Evolutionary conservation across 768 basidiomycete species (phyloP).

Genomic region (Tulasnella calospora): DNA sequence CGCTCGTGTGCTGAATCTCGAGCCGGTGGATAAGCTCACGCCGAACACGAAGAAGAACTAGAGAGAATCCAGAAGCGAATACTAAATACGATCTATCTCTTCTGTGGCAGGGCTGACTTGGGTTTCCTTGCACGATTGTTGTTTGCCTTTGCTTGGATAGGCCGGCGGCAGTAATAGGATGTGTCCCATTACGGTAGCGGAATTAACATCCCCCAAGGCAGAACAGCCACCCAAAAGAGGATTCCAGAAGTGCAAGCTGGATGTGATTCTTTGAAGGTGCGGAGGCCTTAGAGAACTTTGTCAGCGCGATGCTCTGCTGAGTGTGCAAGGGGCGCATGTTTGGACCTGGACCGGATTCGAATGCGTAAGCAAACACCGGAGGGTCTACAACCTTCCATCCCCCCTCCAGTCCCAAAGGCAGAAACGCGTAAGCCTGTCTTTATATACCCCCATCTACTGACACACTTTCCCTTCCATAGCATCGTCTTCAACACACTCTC

Average conservation of each 20-base stretch:
- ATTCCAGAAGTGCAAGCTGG: background rate
- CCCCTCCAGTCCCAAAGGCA: background rate
- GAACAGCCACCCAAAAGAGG: too few species aligned
- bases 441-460: background rate
- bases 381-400: background rate
- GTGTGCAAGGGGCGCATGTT: background rate
- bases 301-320: background rate
- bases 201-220: too few species aligned
- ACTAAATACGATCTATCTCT: too few species aligned
- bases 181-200: too few species aligned
- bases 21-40: too few species aligned
- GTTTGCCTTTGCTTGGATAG: too few species aligned
- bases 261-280: background rate
- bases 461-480: background rate
- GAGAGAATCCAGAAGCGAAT: too few species aligned
- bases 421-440: background rate
- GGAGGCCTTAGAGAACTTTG: background rate
- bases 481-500: background rate
- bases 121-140: too few species aligned
- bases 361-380: background rate
- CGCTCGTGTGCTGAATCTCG: too few species aligned
- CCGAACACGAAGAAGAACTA: too few species aligned
- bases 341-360: background rate
- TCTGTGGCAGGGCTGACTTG: too few species aligned
- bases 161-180: too few species aligned